These are phyloP conservation scores for Nicotiana attenuata DNA, from an alignment of 257 asterid genomes.

Conservation along the genomic window DNA sequence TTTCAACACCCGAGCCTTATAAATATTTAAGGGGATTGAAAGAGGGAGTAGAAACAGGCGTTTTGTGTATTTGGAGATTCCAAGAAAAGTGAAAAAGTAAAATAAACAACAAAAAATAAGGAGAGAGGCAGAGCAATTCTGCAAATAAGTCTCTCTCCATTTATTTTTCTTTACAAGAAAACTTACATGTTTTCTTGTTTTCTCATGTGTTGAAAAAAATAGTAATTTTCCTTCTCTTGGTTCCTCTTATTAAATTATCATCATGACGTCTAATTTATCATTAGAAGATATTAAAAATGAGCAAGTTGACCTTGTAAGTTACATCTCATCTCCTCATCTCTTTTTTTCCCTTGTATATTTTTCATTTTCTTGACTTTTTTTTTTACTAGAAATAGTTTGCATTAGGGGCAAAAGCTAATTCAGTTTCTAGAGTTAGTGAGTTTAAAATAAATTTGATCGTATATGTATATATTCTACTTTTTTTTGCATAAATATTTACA, in stretches of 20 bases:
- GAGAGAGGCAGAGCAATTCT: slow-evolving; percentile 8
- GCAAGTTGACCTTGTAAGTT: slow-evolving; percentile 57
- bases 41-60: background rate
- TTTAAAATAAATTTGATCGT: background rate
- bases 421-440: background rate
- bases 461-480: background rate
- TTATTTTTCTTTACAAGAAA: background rate
- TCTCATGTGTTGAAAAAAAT: background rate
- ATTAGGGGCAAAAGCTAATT: background rate
- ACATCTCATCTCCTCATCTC: background rate
- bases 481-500: background rate
- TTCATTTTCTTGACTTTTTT: background rate
- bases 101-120: background rate
- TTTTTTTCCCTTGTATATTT: background rate
- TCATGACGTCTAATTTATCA: slow-evolving; percentile 44
- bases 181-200: background rate
- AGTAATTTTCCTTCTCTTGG: background rate
- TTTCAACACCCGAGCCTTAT: background rate
- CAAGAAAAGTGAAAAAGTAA: background rate
- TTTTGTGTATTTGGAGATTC: background rate
- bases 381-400: background rate
- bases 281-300: slow-evolving; percentile 60
- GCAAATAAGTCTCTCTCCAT: slow-evolving; percentile 11
- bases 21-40: background rate
- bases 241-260: background rate